Conservation (phyloP, 257 asterid species). For the Leptodermis oblonga region DNA sequence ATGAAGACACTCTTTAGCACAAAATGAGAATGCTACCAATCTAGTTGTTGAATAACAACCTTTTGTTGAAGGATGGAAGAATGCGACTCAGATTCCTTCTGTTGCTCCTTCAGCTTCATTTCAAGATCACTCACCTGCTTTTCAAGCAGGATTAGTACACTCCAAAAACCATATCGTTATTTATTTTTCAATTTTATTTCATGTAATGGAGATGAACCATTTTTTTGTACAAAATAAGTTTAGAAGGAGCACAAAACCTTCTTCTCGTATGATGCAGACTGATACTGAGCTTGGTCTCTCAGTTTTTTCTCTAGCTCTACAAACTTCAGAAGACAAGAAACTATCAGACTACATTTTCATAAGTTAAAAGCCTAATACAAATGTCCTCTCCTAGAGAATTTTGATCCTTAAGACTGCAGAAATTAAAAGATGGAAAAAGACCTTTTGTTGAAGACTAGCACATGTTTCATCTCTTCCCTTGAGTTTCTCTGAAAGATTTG, state of each 20-base stretch:
- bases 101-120: slow-evolving; percentile 55
- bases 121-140: slow-evolving; percentile 80
- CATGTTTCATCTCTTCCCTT: slow-evolving; percentile 74
- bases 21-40: background rate
- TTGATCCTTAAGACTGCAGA: background rate
- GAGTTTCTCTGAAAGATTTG: slow-evolving; percentile 57
- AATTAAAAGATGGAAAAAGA: slow-evolving; percentile 14
- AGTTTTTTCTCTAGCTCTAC: slow-evolving; percentile 70
- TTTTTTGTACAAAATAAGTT: background rate
- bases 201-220: background rate
- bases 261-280: slow-evolving; percentile 48
- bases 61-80: slow-evolving; percentile 54
- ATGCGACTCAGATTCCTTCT: slow-evolving; percentile 46
- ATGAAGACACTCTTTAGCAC: background rate
- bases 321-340: slow-evolving; percentile 38
- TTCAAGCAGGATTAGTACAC: slow-evolving; percentile 7
- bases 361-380: background rate
- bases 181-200: background rate
- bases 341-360: slow-evolving; percentile 2
- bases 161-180: background rate
- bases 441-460: slow-evolving; percentile 76
- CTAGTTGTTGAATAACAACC: slow-evolving; percentile 38
- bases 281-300: slow-evolving; percentile 48
- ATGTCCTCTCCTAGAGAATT: background rate
- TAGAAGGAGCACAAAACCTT: slow-evolving; percentile 41